Percentiles rank a stretch among this genome's conserved stretches.
Evolutionary conservation across 139 green algal genomes (phyloP).

Genomic region (Chlorella sp.): DNA sequence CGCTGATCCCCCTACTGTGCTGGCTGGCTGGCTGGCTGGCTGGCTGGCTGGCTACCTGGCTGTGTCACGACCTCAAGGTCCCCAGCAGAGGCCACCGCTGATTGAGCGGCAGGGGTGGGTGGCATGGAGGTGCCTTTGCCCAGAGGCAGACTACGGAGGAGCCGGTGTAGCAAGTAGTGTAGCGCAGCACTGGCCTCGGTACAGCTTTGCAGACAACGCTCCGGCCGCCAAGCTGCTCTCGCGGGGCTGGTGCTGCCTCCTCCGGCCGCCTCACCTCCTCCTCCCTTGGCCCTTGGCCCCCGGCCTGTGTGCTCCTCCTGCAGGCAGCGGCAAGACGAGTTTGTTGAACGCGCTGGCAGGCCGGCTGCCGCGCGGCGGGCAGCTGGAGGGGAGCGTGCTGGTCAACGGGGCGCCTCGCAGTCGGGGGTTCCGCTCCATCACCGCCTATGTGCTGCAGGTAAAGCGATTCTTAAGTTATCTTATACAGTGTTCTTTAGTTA

Average conservation of each 20-base stretch:
- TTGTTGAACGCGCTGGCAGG: conserved; percentile 50
- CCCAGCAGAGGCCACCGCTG: background rate
- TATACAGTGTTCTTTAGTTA: no score
- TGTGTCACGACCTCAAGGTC: background rate
- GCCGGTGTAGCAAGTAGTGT: no score
- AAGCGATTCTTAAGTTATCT: background rate
- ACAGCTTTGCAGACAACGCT: no score
- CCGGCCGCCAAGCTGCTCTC: no score
- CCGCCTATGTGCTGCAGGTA: conserved; percentile 31
- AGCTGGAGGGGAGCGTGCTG: conserved; percentile 39
- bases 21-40: background rate
- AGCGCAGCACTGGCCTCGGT: no score
- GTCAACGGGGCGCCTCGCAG: conserved; percentile 38
- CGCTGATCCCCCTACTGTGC: no score
- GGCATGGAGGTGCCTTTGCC: no score
- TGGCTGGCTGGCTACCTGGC: background rate
- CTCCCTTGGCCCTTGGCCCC: background rate
- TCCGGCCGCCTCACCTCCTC: conserved; percentile 1
- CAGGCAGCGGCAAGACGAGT: conserved; percentile 51
- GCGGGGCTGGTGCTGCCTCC: background rate
- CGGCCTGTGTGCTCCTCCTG: no score
- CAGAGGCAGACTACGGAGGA: no score
- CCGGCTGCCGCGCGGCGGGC: conserved; percentile 36
- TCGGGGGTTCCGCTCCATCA: conserved; percentile 28
- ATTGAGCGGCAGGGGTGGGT: no score